Conservation (phyloP, 2,329 filamentous ascomycete genomes). For the Pseudogymnoascus sp. region DNA sequence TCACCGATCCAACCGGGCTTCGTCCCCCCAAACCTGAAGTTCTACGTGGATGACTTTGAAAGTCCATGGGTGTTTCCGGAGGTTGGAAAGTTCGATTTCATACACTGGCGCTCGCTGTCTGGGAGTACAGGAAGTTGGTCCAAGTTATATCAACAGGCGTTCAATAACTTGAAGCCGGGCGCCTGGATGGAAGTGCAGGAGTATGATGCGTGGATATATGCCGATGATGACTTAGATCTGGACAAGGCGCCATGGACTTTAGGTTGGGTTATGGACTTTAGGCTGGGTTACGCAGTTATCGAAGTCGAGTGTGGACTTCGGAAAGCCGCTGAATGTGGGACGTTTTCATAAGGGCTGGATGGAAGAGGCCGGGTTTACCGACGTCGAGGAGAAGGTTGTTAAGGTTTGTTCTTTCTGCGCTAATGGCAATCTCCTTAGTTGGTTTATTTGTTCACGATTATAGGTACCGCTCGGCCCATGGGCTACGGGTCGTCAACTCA, state of each 20-base stretch:
- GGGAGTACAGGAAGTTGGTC: constrained; percentile 47
- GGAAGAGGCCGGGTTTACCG: constrained; percentile 17
- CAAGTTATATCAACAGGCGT: constrained; percentile 20
- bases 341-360: constrained; percentile 8
- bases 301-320: neutral
- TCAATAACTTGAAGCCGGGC: neutral
- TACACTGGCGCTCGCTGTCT: constrained; percentile 45
- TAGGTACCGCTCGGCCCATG: constrained; percentile 32
- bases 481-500: constrained; percentile 29
- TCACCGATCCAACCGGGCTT: no score
- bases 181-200: neutral
- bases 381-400: constrained; percentile 17
- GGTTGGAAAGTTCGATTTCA: constrained; percentile 40
- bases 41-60: no score
- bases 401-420: constrained; percentile 9
- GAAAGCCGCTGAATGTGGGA: neutral
- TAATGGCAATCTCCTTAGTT: neutral
- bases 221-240: no score
- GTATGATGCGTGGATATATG: no score
- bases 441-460: neutral
- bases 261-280: no score
- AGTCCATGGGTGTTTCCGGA: constrained; percentile 28
- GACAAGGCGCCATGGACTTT: no score
- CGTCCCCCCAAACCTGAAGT: no score
- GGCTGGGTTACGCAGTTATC: no score